Evolutionary conservation across 208 protist species (phyloP).

Genomic region (Trypanosoma melophagium): DNA sequence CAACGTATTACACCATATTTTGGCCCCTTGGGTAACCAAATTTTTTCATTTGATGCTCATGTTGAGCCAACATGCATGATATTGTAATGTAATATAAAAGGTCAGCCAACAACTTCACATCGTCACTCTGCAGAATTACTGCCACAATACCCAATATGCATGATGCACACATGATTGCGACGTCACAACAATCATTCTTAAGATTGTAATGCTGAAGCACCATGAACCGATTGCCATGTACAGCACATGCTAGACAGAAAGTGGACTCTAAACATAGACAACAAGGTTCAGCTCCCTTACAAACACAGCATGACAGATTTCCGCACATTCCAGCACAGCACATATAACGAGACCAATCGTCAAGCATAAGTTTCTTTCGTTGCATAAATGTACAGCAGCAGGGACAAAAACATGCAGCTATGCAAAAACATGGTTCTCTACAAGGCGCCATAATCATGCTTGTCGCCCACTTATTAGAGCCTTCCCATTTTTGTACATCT

Average conservation of each 20-base stretch:
- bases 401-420: constrained; percentile 45
- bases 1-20: constrained; percentile 19
- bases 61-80: constrained; percentile 67
- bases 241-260: constrained; percentile 48
- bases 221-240: constrained; percentile 73
- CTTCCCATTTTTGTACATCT: constrained; percentile 38
- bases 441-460: constrained; percentile 34
- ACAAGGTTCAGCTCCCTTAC: constrained; percentile 31
- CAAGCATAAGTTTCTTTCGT: constrained; percentile 45
- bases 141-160: constrained; percentile 38
- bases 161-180: constrained; percentile 30
- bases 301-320: constrained; percentile 30
- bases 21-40: constrained; percentile 31
- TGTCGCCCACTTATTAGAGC: constrained; percentile 35
- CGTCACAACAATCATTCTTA: constrained; percentile 55
- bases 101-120: constrained; percentile 20
- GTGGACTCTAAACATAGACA: constrained; percentile 46
- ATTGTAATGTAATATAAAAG: constrained; percentile 36
- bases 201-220: constrained; percentile 59
- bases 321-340: constrained; percentile 67
- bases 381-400: constrained; percentile 60
- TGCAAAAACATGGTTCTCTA: constrained; percentile 41
- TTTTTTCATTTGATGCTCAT: constrained; percentile 56
- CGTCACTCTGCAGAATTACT: constrained; percentile 23
- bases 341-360: constrained; percentile 49